Percentiles rank a stretch among this genome's conserved stretches.
Evolutionary conservation across 2,329 filamentous ascomycete genomes (phyloP).

Genomic region (Lachnellula arida): DNA sequence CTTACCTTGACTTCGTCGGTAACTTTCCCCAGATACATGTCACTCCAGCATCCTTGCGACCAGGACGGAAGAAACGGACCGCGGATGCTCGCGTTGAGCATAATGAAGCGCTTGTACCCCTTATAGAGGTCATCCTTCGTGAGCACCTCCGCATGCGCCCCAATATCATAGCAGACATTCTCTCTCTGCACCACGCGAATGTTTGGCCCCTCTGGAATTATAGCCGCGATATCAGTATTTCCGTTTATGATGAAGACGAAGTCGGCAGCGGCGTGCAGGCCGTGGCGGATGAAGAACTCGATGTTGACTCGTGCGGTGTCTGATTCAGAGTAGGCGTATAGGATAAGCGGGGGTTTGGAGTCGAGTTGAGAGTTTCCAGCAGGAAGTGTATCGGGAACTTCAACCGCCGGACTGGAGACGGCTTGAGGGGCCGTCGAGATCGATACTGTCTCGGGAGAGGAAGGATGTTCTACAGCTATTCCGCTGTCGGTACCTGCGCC

Average conservation of each 20-base stretch:
- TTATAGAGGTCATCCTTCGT: conserved; percentile 24
- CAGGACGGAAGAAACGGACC: conserved; percentile 29
- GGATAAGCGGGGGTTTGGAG: conserved; percentile 21
- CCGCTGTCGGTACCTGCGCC: too few species aligned
- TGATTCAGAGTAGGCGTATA: conserved; percentile 29
- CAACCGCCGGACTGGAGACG: not conserved
- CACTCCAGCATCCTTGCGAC: conserved; percentile 26
- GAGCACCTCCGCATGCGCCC: conserved; percentile 26
- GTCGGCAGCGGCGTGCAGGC: conserved; percentile 26
- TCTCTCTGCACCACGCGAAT: conserved; percentile 20
- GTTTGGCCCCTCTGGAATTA: conserved; percentile 21
- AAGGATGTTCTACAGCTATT: not conserved
- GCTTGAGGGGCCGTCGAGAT: not conserved
- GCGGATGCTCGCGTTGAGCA: conserved; percentile 28
- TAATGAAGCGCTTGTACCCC: conserved; percentile 26
- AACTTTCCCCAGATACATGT: conserved; percentile 23
- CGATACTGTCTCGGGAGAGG: not conserved
- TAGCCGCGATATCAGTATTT: conserved; percentile 12
- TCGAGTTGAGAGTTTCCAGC: not conserved
- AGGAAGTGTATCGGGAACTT: not conserved
- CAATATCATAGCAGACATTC: conserved; percentile 30
- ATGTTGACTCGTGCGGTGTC: conserved; percentile 23
- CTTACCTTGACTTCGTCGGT: conserved; percentile 27
- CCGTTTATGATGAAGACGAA: conserved; percentile 30
- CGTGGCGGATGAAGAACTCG: conserved; percentile 28